Base-by-base conservation (phyloP, 805 yeast species). In the Myxozyma kluyveri region DNA sequence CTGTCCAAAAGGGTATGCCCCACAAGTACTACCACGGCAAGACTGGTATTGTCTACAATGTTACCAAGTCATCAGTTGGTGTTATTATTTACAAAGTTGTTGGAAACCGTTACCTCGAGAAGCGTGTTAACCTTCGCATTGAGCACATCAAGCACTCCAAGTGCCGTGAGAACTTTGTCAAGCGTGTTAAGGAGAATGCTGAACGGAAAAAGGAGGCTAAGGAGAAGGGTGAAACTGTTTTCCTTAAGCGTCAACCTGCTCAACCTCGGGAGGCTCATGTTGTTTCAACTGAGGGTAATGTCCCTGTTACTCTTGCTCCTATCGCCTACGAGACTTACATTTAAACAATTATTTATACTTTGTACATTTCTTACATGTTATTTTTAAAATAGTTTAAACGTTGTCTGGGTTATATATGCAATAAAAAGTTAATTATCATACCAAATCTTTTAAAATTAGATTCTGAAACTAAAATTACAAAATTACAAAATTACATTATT, bases 11-110 rank as follows among this genome's bases (percentile, higher is more conserved):
- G 86, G 97, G 98, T 88, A 88, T 93, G 96, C 99, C 99, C 76
- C 96, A 88, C 89, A 93, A 93, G 83, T 90, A 82, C 86, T 93
- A 93, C 96, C 97, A 93, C 84, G 99, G 99, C 80, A 93, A 90
- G 85, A 93, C 99, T 66, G 99, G 99, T 85, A 88, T 93, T 69
- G 83, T 93, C 65, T 93, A 83, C 96, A 93, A 93, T 84, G 95
- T 93, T 67, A 91, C 99, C 86, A 93, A 88, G 84, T 79, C 96
- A 62, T 81, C 99, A 64, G 98, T 93, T 65, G 99, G 99, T 86
- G 93, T 93, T 69, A 88, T 93, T 72, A 77, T 93, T 75, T 86
- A 93, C 95, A 93, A 93, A 86, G 83, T 90, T 76, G 98, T 93
- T 70, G 97, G 98, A 77, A 79, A 86, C 95, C 88, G 98, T 82